Conservation (phyloP, 1,284 basidiomycete genomes). For the Marasmius fiardii region DNA sequence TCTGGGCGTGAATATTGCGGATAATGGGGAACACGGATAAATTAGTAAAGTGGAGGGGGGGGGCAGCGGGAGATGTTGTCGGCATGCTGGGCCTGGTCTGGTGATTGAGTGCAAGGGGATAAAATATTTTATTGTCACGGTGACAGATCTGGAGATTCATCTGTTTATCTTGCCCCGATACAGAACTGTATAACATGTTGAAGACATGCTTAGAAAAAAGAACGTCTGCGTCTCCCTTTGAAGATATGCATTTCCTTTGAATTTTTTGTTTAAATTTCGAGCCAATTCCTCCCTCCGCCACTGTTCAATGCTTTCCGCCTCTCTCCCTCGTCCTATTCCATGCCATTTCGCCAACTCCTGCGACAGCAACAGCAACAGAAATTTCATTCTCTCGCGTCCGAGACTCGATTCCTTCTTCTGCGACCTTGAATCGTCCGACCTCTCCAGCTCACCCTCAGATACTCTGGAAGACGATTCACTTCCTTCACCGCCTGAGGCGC, state of each 20-base stretch:
- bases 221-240: no score
- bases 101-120: constrained; percentile 1
- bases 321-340: not conserved
- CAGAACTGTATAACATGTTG: not conserved
- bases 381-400: not conserved
- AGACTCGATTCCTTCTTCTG: constrained; percentile 9
- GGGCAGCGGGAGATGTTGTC: not conserved
- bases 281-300: not conserved
- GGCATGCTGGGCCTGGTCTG: not conserved
- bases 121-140: not conserved
- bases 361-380: not conserved
- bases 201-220: not conserved
- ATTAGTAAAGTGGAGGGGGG: not conserved
- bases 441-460: constrained; percentile 27
- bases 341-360: constrained; percentile 1
- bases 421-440: constrained; percentile 23
- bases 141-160: not conserved
- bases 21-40: not conserved
- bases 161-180: not conserved
- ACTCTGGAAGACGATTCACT: constrained; percentile 30
- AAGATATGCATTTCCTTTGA: not conserved
- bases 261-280: no score
- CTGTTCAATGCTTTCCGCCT: constrained; percentile 1
- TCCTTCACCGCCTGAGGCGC: constrained; percentile 24
- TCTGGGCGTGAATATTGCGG: not conserved